These are phyloP conservation scores for Nicotiana otophora DNA, from an alignment of 257 asterid genomes.

Conservation along the genomic window DNA sequence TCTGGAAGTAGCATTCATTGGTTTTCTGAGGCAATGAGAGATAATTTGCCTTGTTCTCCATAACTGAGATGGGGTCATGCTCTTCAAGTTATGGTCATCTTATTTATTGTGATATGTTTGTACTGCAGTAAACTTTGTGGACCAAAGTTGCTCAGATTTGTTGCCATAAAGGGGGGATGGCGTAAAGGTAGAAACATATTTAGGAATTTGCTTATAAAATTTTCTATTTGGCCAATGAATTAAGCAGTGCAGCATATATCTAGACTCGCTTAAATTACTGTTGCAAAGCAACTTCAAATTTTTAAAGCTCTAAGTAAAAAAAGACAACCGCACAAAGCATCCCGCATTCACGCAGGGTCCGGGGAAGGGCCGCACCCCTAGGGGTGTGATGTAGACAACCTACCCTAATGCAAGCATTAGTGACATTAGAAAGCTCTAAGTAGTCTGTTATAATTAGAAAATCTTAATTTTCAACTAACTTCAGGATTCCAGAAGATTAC, in stretches of 20 bases:
- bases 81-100: neutral
- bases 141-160: neutral
- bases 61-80: neutral
- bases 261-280: neutral
- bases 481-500: neutral
- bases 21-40: neutral
- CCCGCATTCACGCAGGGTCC: too few relatives aligned
- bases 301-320: neutral
- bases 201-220: neutral
- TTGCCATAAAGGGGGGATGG: too few relatives aligned
- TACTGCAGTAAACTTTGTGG: neutral
- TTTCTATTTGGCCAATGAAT: neutral
- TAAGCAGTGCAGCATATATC: neutral
- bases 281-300: neutral
- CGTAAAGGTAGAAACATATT: neutral
- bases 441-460: neutral
- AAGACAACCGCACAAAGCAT: too few relatives aligned
- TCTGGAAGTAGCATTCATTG: neutral
- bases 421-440: neutral
- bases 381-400: too few relatives aligned
- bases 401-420: too few relatives aligned
- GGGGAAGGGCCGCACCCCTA: too few relatives aligned
- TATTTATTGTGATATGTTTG: neutral
- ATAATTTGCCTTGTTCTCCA: neutral
- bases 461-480: neutral